Evolutionary conservation across 352 stramenopile genomes (phyloP).

Genomic region (Peronosclerospora sorghi): DNA sequence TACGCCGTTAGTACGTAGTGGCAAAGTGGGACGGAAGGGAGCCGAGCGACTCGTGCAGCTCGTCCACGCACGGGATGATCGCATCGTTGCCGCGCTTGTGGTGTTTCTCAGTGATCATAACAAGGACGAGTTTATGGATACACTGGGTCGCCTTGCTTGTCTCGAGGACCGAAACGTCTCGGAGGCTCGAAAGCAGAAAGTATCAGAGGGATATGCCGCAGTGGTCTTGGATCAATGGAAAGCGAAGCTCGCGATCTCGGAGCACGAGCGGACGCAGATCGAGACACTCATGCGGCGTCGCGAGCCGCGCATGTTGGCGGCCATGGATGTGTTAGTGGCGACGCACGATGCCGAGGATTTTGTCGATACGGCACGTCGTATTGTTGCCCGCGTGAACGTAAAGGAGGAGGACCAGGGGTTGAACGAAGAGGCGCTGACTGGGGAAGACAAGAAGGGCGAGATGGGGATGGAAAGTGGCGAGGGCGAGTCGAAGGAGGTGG

Average conservation of each 20-base stretch:
- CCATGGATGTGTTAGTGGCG: constrained; percentile 40
- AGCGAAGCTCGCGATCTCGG: constrained; percentile 15
- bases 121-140: constrained; percentile 52
- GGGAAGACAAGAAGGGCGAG: too few species aligned
- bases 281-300: constrained; percentile 18
- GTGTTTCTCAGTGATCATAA: constrained; percentile 57
- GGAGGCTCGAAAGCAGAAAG: constrained; percentile 4
- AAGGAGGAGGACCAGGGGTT: neutral
- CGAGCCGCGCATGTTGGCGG: constrained; percentile 37
- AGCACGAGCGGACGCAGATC: constrained; percentile 14
- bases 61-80: constrained; percentile 39
- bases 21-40: constrained; percentile 11
- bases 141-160: constrained; percentile 34
- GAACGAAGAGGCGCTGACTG: neutral
- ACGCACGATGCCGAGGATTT: constrained; percentile 44
- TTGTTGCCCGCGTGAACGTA: constrained; percentile 11
- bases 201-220: constrained; percentile 11
- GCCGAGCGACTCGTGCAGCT: constrained; percentile 33
- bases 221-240: constrained; percentile 17
- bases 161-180: constrained; percentile 19
- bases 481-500: too few species aligned
- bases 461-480: too few species aligned
- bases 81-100: constrained; percentile 53
- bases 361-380: constrained; percentile 39
- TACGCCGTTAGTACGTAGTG: constrained; percentile 25